Percentiles rank a stretch among this genome's conserved stretches.
phyloP scores from a whole-genome alignment of 2,329 filamentous ascomycete genomes.

The Anthostomella pinea region DNA sequence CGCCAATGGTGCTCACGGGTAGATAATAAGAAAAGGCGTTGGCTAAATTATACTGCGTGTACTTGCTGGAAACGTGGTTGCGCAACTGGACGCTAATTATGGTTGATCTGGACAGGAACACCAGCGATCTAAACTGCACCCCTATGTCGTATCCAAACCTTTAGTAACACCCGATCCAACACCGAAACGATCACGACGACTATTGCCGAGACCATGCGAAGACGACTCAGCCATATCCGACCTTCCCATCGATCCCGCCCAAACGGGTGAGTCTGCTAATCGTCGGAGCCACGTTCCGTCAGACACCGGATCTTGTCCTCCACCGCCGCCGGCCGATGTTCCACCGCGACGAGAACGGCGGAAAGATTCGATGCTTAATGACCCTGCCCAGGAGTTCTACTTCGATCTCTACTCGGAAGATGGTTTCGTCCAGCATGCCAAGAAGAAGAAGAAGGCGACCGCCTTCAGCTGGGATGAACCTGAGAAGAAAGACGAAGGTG shows the following conservation, averaged over 20 bases:
- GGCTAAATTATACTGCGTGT: neutral
- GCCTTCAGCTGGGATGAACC: slow-evolving; percentile 23
- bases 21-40: too few species aligned
- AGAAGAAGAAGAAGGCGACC: slow-evolving; percentile 42
- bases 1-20: too few species aligned
- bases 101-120: slow-evolving; percentile 13
- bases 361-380: slow-evolving; percentile 37
- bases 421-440: slow-evolving; percentile 52
- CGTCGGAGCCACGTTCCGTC: slow-evolving; percentile 26
- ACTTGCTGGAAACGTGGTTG: too few species aligned
- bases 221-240: slow-evolving; percentile 15
- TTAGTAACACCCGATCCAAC: slow-evolving; percentile 31
- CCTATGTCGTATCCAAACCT: slow-evolving; percentile 19
- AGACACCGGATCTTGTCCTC: slow-evolving; percentile 20
- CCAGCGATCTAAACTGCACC: slow-evolving; percentile 9
- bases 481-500: slow-evolving; percentile 36
- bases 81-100: slow-evolving; percentile 22
- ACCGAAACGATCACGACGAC: slow-evolving; percentile 36
- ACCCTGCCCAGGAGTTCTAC: slow-evolving; percentile 42
- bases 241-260: slow-evolving; percentile 18
- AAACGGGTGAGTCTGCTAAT: slow-evolving; percentile 22
- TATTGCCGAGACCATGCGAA: slow-evolving; percentile 16
- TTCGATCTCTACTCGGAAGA: slow-evolving; percentile 58
- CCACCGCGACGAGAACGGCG: slow-evolving; percentile 28
- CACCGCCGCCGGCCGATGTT: slow-evolving; percentile 17